phyloP scores from a whole-genome alignment of 2,329 filamentous ascomycete species.

The Zopfia rhizophila region DNA sequence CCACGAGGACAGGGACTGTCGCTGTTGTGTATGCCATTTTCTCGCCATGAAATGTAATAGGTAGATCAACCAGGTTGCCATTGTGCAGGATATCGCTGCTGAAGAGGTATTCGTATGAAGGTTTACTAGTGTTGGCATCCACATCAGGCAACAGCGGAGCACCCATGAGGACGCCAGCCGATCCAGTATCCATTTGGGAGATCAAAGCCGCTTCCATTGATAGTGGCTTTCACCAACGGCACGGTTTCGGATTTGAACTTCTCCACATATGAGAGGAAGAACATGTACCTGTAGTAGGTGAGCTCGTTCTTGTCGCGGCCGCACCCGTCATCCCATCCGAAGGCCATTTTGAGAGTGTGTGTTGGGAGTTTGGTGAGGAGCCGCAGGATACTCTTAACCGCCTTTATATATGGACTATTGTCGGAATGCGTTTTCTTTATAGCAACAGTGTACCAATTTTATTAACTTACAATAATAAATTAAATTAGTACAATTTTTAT shows the following conservation, averaged over 20 bases:
- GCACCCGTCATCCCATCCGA: too few species aligned
- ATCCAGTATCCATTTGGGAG: slow-evolving; percentile 5
- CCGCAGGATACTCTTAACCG: too few species aligned
- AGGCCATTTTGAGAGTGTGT: too few species aligned
- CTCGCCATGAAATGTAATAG: slow-evolving; percentile 1
- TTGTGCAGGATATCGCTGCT: slow-evolving; percentile 6
- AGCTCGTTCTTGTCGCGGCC: too few species aligned
- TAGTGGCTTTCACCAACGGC: not conserved
- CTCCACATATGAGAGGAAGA: slow-evolving; percentile 1
- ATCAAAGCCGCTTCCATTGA: not conserved
- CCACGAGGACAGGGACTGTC: slow-evolving; percentile 3
- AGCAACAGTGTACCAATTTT: too few species aligned
- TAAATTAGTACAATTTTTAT: too few species aligned
- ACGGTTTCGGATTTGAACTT: not conserved
- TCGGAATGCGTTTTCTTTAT: too few species aligned
- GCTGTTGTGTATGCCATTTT: not conserved
- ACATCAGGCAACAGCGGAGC: slow-evolving; percentile 1
- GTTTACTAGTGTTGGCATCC: not conserved
- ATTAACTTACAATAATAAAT: too few species aligned
- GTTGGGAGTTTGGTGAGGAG: too few species aligned
- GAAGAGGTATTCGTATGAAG: not conserved
- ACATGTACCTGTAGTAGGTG: not conserved
- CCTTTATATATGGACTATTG: too few species aligned
- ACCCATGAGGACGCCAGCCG: slow-evolving; percentile 2
- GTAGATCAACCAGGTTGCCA: not conserved